Evolutionary conservation across 352 stramenopile species (phyloP).

Genomic region (Globisporangium emineosum): DNA sequence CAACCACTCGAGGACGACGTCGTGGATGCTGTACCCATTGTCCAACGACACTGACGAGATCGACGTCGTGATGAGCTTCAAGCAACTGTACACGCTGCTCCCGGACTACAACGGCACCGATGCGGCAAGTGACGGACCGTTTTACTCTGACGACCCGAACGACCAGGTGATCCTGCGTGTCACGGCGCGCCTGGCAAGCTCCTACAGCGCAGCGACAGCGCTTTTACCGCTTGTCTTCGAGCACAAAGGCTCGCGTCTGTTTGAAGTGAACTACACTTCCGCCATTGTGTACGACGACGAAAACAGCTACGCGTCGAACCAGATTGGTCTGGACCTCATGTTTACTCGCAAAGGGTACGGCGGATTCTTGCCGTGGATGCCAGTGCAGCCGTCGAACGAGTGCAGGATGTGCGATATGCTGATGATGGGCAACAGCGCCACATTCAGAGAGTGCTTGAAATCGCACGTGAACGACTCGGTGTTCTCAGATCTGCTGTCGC

Average conservation of each 20-base stretch:
- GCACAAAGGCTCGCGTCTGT: slow-evolving; percentile 37
- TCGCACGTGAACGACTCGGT: background rate
- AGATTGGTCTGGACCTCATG: slow-evolving; percentile 9
- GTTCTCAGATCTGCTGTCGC: background rate
- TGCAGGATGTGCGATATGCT: background rate
- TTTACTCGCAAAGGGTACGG: slow-evolving; percentile 11
- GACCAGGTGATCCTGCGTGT: slow-evolving; percentile 50
- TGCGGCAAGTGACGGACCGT: slow-evolving; percentile 19
- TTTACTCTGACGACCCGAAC: slow-evolving; percentile 32
- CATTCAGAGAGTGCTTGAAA: background rate
- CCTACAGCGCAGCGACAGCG: slow-evolving; percentile 16
- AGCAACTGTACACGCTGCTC: slow-evolving; percentile 54
- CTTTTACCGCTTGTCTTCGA: slow-evolving; percentile 44
- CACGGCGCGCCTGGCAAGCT: slow-evolving; percentile 19
- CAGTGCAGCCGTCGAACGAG: slow-evolving; percentile 3
- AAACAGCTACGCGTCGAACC: slow-evolving; percentile 6
- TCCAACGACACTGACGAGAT: slow-evolving; percentile 26
- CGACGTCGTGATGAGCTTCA: slow-evolving; percentile 52
- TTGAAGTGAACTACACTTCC: slow-evolving; percentile 38
- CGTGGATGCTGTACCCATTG: slow-evolving; percentile 35
- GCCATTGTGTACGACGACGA: slow-evolving; percentile 25
- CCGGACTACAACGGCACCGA: slow-evolving; percentile 28
- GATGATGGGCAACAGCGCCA: background rate
- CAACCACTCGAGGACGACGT: slow-evolving; percentile 33
- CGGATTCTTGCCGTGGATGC: slow-evolving; percentile 8